A percentile compares a stretch with the other conserved stretches of the same genome.
Conservation (phyloP, 192 early-diverging fungal genomes). For the Thoreauomyces humboldtii region DNA sequence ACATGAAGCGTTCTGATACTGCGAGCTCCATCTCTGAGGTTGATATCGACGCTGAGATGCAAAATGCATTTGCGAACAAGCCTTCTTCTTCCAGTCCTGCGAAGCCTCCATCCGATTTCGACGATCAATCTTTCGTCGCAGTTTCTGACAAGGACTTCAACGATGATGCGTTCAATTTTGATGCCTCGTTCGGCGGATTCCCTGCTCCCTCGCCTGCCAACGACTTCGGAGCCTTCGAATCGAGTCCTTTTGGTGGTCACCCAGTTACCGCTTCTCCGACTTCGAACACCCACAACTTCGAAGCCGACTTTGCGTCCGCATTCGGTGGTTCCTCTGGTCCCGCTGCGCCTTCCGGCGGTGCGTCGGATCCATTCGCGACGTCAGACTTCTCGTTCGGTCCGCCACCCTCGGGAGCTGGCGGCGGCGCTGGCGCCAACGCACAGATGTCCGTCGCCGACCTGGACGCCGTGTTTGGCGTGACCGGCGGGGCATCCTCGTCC, state of each 20-base stretch:
- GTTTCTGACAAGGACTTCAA: not conserved
- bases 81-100: not conserved
- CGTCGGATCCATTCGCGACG: conserved; percentile 17
- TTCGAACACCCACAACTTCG: not conserved
- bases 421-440: not conserved
- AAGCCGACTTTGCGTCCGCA: conserved; percentile 26
- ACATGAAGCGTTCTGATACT: not conserved
- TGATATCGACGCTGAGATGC: conserved; percentile 26
- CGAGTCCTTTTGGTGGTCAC: not conserved
- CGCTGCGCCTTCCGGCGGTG: not conserved
- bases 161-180: conserved; percentile 28
- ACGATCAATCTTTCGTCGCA: conserved; percentile 1
- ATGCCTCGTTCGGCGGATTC: conserved; percentile 16
- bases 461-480: conserved; percentile 36
- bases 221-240: not conserved
- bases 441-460: conserved; percentile 21
- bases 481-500: no score
- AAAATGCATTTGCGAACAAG: conserved; percentile 20
- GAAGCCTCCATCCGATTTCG: conserved; percentile 8
- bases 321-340: conserved; percentile 7
- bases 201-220: not conserved
- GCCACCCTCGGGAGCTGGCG: not conserved
- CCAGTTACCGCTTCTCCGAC: not conserved
- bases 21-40: not conserved
- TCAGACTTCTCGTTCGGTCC: not conserved